Evolutionary conservation across 768 basidiomycete species (phyloP).

Genomic region (Terana coerulea): DNA sequence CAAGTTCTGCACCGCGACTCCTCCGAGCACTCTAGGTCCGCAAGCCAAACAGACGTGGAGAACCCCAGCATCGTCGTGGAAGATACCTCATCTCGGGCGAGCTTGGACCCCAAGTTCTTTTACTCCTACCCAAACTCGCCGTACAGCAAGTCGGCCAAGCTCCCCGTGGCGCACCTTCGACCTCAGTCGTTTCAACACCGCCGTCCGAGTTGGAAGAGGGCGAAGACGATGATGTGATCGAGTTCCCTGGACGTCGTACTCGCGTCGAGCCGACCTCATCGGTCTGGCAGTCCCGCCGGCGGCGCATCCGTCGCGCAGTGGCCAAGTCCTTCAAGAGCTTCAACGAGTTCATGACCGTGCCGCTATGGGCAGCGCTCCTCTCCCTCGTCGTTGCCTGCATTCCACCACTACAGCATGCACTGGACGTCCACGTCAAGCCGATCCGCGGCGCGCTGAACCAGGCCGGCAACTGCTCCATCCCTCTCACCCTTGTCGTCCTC

Average conservation of each 20-base stretch:
- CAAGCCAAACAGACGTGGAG: slow-evolving; percentile 1
- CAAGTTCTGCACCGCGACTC: slow-evolving; percentile 4
- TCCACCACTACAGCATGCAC: slow-evolving; percentile 65
- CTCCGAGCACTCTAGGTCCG: slow-evolving; percentile 13
- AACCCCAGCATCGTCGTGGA: slow-evolving; percentile 18
- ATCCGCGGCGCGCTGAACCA: slow-evolving; percentile 63
- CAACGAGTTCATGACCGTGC: slow-evolving; percentile 83
- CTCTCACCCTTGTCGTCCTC: slow-evolving; percentile 85
- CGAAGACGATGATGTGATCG: slow-evolving; percentile 18
- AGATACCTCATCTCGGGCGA: slow-evolving; percentile 7
- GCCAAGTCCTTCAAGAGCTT: slow-evolving; percentile 36
- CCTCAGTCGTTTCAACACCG: slow-evolving; percentile 8
- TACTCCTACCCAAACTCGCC: slow-evolving; percentile 66
- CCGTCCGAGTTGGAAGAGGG: slow-evolving; percentile 20
- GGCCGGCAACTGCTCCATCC: slow-evolving; percentile 79
- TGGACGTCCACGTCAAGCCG: slow-evolving; percentile 61
- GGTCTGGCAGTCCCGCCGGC: slow-evolving; percentile 22
- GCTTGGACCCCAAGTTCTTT: slow-evolving; percentile 37
- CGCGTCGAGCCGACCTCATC: slow-evolving; percentile 21
- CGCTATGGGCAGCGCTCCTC: slow-evolving; percentile 74
- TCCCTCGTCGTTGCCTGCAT: slow-evolving; percentile 78
- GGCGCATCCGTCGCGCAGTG: slow-evolving; percentile 24
- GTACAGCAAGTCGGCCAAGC: not conserved
- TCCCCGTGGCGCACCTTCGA: not conserved
- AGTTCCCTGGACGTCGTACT: slow-evolving; percentile 14